Evolutionary conservation across 2,329 filamentous ascomycete genomes (phyloP), one percentile per base, ranked within the genome.

Genomic region (Penicillium sp.): DNA sequence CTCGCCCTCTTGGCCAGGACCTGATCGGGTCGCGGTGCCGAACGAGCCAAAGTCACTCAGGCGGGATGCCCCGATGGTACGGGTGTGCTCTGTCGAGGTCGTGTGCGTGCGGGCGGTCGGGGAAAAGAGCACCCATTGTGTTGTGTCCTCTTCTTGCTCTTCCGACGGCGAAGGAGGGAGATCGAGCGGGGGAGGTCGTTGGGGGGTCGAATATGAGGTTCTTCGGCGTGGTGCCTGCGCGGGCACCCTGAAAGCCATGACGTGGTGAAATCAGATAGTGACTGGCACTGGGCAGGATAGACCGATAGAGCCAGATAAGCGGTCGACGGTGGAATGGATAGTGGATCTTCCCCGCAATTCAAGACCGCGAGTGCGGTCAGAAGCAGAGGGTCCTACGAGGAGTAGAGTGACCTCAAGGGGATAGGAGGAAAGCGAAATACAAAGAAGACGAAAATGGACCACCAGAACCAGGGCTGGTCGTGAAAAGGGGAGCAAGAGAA

Each of bases 101-200:
- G 90, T 87, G 60, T 84, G 87, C 47, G 88, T 91, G 54, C 88
- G 83, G 62, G 89, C 88, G 5, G 87, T 87, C 1, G 91, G 91
- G 7, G 92, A 91, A 81, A 99, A 99, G 65, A 99, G 86, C 56
- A 98, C 90, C 95, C 95, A 99, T 84, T 96, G 94, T 76, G 95
- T 90, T 12, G 91, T 89, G 65, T 93, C 89, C 62, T 90, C 87
- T 60, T 87, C 78, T 45, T 78, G 72, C 20, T 80, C 76, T 64
- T 81, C 69, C 8, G 66, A 57, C 8, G 67, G 57, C n/a, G 70
- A 55, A 15, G 70, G 57, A 41, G 71, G 64, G 39, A 69, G 63
- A 39, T 75, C 68, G 25, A 75, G 65, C 2, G 62, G 47, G 22
- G 70, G 67, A n/a, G 66, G 63, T 8, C 63, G 67, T 54, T 67